Percentiles rank a stretch among this genome's conserved stretches.
Evolutionary conservation across 2,329 filamentous ascomycete genomes (phyloP).

Genomic region (Dissoconium aciculare): DNA sequence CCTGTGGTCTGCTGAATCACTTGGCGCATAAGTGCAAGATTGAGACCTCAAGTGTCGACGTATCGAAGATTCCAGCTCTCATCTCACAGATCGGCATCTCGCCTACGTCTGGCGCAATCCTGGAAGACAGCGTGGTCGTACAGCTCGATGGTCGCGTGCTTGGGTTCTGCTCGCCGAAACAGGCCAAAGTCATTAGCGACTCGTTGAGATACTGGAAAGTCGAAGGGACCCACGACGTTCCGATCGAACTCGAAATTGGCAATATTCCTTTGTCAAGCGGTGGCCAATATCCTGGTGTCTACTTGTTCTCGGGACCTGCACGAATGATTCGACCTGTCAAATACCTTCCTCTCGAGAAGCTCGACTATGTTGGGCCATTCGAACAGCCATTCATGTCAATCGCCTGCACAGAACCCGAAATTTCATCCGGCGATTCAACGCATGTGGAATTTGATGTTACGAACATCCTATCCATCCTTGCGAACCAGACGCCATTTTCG

Average conservation of each 20-base stretch:
- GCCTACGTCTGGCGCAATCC: constrained; percentile 58
- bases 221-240: constrained; percentile 64
- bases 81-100: constrained; percentile 68
- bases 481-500: constrained; percentile 97
- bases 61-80: constrained; percentile 56
- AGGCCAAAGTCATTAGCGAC: constrained; percentile 68
- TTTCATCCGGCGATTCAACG: constrained; percentile 74
- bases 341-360: constrained; percentile 71
- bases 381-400: constrained; percentile 99
- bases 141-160: constrained; percentile 82
- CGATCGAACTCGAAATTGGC: constrained; percentile 75
- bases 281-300: constrained; percentile 92
- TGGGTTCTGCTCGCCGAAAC: constrained; percentile 76
- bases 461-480: constrained; percentile 91
- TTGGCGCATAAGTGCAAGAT: constrained; percentile 89
- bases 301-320: constrained; percentile 74
- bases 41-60: constrained; percentile 59
- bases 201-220: constrained; percentile 93
- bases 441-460: constrained; percentile 92
- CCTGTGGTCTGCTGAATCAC: constrained; percentile 90
- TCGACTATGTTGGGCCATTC: constrained; percentile 80
- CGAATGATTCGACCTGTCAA: constrained; percentile 86
- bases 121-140: constrained; percentile 72
- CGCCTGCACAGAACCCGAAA: constrained; percentile 74
- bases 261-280: constrained; percentile 76